phyloP scores from a whole-genome alignment of 2,329 filamentous ascomycete genomes.

The Penicillium freii region DNA sequence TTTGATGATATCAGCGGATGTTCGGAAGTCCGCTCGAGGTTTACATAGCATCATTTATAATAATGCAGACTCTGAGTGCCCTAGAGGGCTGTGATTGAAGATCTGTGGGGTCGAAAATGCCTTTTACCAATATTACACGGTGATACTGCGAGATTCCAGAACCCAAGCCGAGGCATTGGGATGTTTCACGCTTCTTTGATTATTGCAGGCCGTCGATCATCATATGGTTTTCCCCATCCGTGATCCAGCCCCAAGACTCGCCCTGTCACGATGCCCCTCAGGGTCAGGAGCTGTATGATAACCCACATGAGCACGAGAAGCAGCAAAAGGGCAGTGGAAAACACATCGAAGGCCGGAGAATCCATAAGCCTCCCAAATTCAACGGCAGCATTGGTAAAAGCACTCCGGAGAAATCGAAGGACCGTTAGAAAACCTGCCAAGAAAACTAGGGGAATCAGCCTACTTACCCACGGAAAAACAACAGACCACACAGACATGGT shows the following conservation, averaged over 20 bases:
- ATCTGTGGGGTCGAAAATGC: not conserved
- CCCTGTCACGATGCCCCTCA: constrained; percentile 32
- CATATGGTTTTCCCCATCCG: constrained; percentile 21
- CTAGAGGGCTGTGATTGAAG: not conserved
- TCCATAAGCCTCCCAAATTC: constrained; percentile 41
- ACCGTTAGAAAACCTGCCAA: not conserved
- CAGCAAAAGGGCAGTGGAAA: constrained; percentile 38
- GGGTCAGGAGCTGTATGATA: constrained; percentile 31
- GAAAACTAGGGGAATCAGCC: not conserved
- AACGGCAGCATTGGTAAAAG: constrained; percentile 42
- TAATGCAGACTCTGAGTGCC: not conserved
- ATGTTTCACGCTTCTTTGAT: not conserved
- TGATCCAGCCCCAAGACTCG: constrained; percentile 31
- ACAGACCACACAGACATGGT: constrained; percentile 37
- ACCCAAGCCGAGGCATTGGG: not conserved
- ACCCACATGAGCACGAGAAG: constrained; percentile 38
- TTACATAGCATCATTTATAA: too few relatives aligned
- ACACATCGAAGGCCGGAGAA: constrained; percentile 40
- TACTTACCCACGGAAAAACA: constrained; percentile 43
- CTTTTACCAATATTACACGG: not conserved
- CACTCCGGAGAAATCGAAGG: constrained; percentile 29
- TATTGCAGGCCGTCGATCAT: not conserved
- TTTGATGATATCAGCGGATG: not conserved
- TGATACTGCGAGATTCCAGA: not conserved
- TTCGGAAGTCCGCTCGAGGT: not conserved